phyloP scores from a whole-genome alignment of 1,284 basidiomycete genomes.

The Tausonia pullulans region DNA sequence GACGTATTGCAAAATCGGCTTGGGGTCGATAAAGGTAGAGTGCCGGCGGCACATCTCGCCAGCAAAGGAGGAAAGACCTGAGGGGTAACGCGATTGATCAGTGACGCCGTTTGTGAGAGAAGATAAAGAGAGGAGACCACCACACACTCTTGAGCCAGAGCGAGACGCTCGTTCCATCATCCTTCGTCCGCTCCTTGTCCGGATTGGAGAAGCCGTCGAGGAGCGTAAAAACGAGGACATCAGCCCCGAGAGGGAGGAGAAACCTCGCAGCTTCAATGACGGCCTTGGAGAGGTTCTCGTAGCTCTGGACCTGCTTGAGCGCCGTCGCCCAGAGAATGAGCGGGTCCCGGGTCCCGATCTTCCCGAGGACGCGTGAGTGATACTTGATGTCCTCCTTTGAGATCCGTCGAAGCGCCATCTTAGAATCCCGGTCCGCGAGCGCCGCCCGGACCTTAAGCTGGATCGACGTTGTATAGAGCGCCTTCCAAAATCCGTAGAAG shows the following conservation, averaged over 20 bases:
- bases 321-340: conserved; percentile 82
- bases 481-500: conserved; percentile 92
- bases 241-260: conserved; percentile 83
- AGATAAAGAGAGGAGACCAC: conserved; percentile 10
- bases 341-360: conserved; percentile 87
- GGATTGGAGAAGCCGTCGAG: conserved; percentile 82
- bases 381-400: conserved; percentile 24
- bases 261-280: conserved; percentile 85
- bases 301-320: conserved; percentile 89
- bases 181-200: conserved; percentile 71
- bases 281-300: conserved; percentile 84
- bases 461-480: conserved; percentile 38
- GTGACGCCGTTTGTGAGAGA: not conserved
- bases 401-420: conserved; percentile 36
- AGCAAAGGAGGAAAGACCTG: conserved; percentile 81
- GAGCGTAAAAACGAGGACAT: conserved; percentile 79
- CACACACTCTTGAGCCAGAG: conserved; percentile 74
- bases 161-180: conserved; percentile 81
- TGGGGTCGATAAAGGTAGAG: conserved; percentile 54
- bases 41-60: conserved; percentile 86
- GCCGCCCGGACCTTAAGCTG: conserved; percentile 34
- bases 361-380: conserved; percentile 74
- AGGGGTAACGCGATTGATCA: not conserved
- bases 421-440: conserved; percentile 38
- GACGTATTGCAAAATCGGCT: conserved; percentile 77